Conservation (phyloP, 2,329 filamentous ascomycete species). For the Colletotrichum euphorbiae region DNA sequence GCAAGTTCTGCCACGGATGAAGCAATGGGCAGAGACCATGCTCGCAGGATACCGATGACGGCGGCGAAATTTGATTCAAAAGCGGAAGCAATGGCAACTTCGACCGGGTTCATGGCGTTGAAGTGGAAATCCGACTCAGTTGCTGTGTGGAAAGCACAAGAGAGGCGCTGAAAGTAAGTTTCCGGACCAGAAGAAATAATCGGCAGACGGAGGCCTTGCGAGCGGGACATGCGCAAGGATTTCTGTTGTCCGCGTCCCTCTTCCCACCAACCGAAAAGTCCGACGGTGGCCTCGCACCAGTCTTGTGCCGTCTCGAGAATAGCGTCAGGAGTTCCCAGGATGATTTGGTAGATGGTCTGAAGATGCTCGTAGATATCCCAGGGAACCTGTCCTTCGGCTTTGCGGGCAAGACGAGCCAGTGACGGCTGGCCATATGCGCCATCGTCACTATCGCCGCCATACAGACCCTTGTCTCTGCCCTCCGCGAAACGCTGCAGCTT, state of each 20-base stretch:
- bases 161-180: constrained; percentile 80
- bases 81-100: constrained; percentile 84
- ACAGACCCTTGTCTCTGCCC: constrained; percentile 67
- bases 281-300: constrained; percentile 91
- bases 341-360: constrained; percentile 81
- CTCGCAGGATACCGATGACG: constrained; percentile 77
- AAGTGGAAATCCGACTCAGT: constrained; percentile 79
- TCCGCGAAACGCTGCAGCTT: constrained; percentile 84
- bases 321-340: constrained; percentile 80
- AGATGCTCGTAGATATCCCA: constrained; percentile 92
- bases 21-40: constrained; percentile 84
- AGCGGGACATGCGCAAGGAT: constrained; percentile 54
- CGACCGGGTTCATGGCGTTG: constrained; percentile 79
- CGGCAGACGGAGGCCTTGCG: constrained; percentile 50
- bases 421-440: constrained; percentile 59
- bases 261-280: constrained; percentile 92
- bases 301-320: constrained; percentile 84
- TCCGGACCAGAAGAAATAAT: constrained; percentile 65
- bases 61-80: constrained; percentile 86
- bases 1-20: constrained; percentile 86
- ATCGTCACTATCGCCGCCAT: constrained; percentile 44
- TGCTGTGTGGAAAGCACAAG: constrained; percentile 76
- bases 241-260: constrained; percentile 70
- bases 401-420: constrained; percentile 75
- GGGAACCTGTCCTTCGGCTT: constrained; percentile 87